Conservation (phyloP, 257 asterid genomes). For the Solanum lycopersicoides region DNA sequence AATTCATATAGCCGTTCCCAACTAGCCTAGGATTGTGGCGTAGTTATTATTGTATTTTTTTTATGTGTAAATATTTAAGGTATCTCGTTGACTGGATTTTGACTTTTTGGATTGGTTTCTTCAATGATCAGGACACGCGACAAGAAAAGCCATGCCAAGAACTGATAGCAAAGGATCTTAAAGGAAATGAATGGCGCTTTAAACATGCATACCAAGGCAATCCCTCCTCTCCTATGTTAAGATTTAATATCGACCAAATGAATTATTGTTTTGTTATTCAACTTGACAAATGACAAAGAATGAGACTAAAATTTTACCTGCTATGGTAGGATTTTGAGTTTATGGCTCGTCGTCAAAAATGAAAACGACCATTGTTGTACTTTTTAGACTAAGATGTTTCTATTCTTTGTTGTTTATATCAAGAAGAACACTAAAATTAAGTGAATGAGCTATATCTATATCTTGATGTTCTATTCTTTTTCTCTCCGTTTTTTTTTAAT, state of each 20-base stretch:
- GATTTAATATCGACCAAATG: neutral
- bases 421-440: neutral
- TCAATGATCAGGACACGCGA: constrained; percentile 38
- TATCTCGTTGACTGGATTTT: neutral
- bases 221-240: neutral
- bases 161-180: constrained; percentile 53
- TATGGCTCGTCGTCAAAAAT: neutral
- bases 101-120: neutral
- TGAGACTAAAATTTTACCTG: neutral
- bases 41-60: neutral
- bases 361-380: neutral
- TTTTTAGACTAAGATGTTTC: neutral
- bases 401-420: neutral
- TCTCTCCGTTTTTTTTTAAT: neutral
- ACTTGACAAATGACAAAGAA: neutral
- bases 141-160: constrained; percentile 54
- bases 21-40: neutral
- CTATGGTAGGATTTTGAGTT: neutral
- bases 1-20: neutral
- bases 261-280: neutral
- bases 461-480: neutral
- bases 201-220: constrained; percentile 67
- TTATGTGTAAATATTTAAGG: neutral
- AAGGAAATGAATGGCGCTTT: constrained; percentile 57
- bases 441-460: neutral